These are phyloP conservation scores for Auricularia cornea DNA, from an alignment of 768 basidiomycete genomes.

Conservation along the genomic window DNA sequence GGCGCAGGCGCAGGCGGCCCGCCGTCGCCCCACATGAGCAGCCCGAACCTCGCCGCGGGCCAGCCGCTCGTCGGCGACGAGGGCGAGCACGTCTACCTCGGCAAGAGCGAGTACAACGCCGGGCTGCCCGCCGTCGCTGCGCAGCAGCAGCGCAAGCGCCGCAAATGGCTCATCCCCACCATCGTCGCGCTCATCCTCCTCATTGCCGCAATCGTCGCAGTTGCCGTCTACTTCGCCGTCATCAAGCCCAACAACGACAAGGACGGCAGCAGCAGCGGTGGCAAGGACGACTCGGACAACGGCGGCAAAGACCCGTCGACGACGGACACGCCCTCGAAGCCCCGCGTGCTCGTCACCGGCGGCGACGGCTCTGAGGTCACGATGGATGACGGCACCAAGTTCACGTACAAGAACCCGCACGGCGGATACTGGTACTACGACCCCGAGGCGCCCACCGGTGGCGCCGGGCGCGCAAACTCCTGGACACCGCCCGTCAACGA, in stretches of 20 bases:
- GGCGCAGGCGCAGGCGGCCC: background rate
- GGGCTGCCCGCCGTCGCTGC: background rate
- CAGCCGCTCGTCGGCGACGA: background rate
- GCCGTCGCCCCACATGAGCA: background rate
- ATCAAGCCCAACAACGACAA: slow-evolving; percentile 8
- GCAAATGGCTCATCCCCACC: background rate
- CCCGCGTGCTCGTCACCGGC: slow-evolving; percentile 36
- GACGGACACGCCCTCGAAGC: slow-evolving; percentile 12
- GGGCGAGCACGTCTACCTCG: background rate
- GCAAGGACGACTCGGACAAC: slow-evolving; percentile 1
- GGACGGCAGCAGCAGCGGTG: background rate
- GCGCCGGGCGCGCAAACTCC: slow-evolving; percentile 56
- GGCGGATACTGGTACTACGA: slow-evolving; percentile 67
- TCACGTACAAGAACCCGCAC: slow-evolving; percentile 71
- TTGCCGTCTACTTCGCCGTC: slow-evolving; percentile 16
- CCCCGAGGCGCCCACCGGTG: slow-evolving; percentile 63
- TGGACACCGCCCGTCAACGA: slow-evolving; percentile 77
- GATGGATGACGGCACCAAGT: slow-evolving; percentile 57
- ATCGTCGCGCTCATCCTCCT: slow-evolving; percentile 5
- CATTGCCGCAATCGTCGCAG: slow-evolving; percentile 12
- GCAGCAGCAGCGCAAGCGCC: background rate
- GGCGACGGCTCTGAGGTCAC: slow-evolving; percentile 62
- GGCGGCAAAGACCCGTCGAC: background rate
- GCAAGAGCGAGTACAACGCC: background rate
- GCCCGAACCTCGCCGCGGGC: background rate